phyloP scores from a whole-genome alignment of 148 eudicot genomes.

The Cornus florida region DNA sequence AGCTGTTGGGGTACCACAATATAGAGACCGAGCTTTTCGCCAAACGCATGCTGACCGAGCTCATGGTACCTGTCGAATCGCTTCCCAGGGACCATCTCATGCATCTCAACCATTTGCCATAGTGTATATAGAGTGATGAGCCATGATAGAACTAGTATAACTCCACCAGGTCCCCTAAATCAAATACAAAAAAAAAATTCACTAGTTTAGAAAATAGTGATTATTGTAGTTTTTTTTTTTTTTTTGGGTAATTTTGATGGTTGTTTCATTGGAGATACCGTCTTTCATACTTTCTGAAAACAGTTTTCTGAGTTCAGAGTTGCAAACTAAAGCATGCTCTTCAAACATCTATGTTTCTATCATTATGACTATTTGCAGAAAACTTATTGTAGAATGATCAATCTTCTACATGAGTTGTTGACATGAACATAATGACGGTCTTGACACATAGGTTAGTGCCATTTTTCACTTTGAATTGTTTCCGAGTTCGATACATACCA shows the following conservation, averaged over 20 bases:
- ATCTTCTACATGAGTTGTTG: too few species aligned
- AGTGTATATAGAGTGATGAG: conserved; percentile 19
- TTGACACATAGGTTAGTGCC: not conserved
- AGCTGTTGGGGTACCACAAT: conserved; percentile 26
- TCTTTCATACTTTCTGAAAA: too few species aligned
- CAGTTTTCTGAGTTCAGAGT: too few species aligned
- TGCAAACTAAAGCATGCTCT: too few species aligned
- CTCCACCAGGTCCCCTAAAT: conserved; percentile 25
- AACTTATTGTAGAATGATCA: too few species aligned
- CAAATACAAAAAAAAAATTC: not conserved
- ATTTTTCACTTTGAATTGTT: not conserved
- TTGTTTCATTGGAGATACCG: too few species aligned
- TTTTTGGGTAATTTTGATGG: too few species aligned
- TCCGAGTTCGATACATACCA: not conserved
- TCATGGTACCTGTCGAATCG: conserved; percentile 27
- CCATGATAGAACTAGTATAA: conserved; percentile 21
- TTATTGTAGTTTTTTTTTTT: too few species aligned
- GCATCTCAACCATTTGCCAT: conserved; percentile 34
- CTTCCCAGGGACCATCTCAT: conserved; percentile 23
- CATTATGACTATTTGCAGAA: too few species aligned
- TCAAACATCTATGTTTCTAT: too few species aligned
- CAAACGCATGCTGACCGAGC: conserved; percentile 25
- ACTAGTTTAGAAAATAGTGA: not conserved
- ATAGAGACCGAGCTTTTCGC: conserved; percentile 25
- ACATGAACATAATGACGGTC: too few species aligned